phyloP scores from a whole-genome alignment of 495 filamentous ascomycete genomes.

The Cudoniella acicularis region DNA sequence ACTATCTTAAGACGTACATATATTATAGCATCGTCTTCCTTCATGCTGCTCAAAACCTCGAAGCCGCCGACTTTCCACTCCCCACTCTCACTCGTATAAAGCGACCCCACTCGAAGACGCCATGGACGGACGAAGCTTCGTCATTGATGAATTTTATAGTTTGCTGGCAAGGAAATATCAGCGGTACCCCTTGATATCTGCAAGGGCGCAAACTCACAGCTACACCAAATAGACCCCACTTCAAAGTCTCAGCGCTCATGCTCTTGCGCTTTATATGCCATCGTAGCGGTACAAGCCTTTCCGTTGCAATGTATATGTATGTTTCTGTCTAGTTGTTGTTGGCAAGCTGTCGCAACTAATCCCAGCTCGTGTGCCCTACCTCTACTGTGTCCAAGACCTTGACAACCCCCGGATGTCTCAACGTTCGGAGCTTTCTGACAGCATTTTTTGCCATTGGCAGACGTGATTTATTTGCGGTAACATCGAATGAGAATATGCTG shows the following conservation, averaged over 20 bases:
- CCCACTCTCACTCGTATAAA: conserved; percentile 90
- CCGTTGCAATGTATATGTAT: conserved; percentile 93
- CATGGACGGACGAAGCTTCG: conserved; percentile 87
- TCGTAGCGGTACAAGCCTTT: conserved; percentile 75
- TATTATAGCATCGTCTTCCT: conserved; percentile 89
- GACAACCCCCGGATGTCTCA: conserved; percentile 91
- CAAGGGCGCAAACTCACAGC: conserved; percentile 53
- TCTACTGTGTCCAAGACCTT: conserved; percentile 92
- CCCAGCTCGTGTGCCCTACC: conserved; percentile 45
- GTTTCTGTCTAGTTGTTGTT: conserved; percentile 65
- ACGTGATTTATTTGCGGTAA: conserved; percentile 69
- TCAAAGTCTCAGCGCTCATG: conserved; percentile 81
- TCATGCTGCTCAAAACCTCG: conserved; percentile 89
- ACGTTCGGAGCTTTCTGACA: conserved; percentile 81
- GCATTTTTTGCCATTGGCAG: conserved; percentile 89
- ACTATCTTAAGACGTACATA: conserved; percentile 63
- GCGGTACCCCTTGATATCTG: not conserved
- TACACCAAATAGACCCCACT: conserved; percentile 88
- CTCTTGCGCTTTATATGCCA: conserved; percentile 86
- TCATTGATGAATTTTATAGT: conserved; percentile 95
- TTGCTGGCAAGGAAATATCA: conserved; percentile 45
- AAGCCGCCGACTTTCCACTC: conserved; percentile 97
- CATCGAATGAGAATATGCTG: conserved; percentile 95
- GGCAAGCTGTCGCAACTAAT: not conserved
- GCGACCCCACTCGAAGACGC: conserved; percentile 77